A percentile compares a stretch with the other conserved stretches of the same genome.
Evolutionary conservation across 768 basidiomycete species (phyloP).

Genomic region (Amanita pseudoporphyria): DNA sequence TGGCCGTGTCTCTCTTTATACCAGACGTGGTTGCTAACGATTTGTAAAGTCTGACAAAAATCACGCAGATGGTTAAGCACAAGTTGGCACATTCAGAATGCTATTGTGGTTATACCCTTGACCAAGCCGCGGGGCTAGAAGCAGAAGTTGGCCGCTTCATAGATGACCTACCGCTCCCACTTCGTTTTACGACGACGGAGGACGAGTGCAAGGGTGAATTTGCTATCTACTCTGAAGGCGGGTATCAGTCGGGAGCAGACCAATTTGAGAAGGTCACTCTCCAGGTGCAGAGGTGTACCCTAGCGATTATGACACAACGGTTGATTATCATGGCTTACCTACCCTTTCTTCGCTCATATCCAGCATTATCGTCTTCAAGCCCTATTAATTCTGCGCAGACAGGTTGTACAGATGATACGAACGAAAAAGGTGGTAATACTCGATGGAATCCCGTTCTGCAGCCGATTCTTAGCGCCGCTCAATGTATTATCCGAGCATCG

Average conservation of each 20-base stretch:
- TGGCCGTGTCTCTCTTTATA: slow-evolving; percentile 15
- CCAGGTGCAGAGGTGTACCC: slow-evolving; percentile 41
- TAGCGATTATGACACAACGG: slow-evolving; percentile 50
- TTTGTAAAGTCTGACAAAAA: slow-evolving; percentile 41
- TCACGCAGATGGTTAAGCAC: slow-evolving; percentile 53
- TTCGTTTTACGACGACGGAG: slow-evolving; percentile 23
- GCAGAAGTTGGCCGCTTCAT: slow-evolving; percentile 47
- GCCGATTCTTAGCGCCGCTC: slow-evolving; percentile 57
- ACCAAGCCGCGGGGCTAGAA: slow-evolving; percentile 52
- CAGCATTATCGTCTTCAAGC: not conserved
- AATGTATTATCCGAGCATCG: slow-evolving; percentile 47
- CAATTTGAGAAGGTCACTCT: not conserved
- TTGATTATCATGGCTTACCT: slow-evolving; percentile 55
- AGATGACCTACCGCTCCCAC: slow-evolving; percentile 37
- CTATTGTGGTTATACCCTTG: slow-evolving; percentile 42
- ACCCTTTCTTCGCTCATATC: slow-evolving; percentile 45
- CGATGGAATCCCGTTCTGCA: slow-evolving; percentile 41
- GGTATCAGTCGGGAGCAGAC: not conserved
- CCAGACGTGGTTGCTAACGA: not conserved
- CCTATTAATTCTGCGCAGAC: no score
- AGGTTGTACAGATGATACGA: not conserved
- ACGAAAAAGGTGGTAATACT: slow-evolving; percentile 16
- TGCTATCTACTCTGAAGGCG: not conserved
- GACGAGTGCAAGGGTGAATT: not conserved
- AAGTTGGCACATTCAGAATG: slow-evolving; percentile 32